A percentile compares a stretch with the other conserved stretches of the same genome.
These are phyloP conservation scores for Rheum nobile DNA, from an alignment of 148 eudicot genomes.

Conservation along the genomic window DNA sequence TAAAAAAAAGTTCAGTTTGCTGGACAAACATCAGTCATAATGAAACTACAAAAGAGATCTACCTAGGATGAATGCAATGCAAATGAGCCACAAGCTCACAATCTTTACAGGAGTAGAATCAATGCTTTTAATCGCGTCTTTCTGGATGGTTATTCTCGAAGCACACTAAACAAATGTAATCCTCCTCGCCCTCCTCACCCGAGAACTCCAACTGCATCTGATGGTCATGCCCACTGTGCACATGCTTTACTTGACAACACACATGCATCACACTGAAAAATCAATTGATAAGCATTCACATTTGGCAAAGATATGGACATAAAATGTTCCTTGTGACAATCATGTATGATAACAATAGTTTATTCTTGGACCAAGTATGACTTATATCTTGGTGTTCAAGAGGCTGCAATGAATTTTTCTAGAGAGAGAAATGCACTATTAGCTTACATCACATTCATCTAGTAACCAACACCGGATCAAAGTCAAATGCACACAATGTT, in stretches of 20 bases:
- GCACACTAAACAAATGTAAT: background rate
- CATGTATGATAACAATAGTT: background rate
- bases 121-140: background rate
- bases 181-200: conserved; percentile 1
- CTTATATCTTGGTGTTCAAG: too few species aligned
- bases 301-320: background rate
- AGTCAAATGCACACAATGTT: too few species aligned
- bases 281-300: background rate
- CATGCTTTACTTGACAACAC: background rate
- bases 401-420: too few species aligned
- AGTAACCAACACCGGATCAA: too few species aligned
- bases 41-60: background rate
- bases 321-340: background rate
- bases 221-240: background rate
- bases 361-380: too few species aligned
- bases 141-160: background rate
- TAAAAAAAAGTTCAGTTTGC: background rate
- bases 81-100: conserved; percentile 6
- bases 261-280: background rate
- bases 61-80: background rate
- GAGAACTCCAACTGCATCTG: background rate
- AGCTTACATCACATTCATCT: too few species aligned
- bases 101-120: conserved; percentile 4
- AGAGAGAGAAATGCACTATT: too few species aligned
- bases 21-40: background rate